Conservation (phyloP, 2,329 filamentous ascomycete species). For the Cercospora sp. region DNA sequence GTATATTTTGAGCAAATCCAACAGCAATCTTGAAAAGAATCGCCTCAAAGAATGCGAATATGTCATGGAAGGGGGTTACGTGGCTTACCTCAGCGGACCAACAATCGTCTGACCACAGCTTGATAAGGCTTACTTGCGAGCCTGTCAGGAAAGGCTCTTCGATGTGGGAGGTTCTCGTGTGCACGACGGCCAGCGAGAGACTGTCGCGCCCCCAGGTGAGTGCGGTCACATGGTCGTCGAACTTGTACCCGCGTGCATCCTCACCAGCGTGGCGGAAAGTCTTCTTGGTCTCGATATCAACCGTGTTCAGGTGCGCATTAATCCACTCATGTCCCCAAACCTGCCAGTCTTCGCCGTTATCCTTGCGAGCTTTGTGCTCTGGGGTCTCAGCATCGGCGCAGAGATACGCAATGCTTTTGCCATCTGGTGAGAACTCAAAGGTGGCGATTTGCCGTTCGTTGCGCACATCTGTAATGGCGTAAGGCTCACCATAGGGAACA, state of each 20-base stretch:
- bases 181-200: conserved; percentile 30
- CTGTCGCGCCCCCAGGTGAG: conserved; percentile 37
- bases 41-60: neutral
- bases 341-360: conserved; percentile 38
- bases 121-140: conserved; percentile 11
- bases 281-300: conserved; percentile 37
- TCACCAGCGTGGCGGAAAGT: conserved; percentile 19
- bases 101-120: conserved; percentile 3
- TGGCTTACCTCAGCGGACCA: neutral
- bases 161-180: conserved; percentile 31
- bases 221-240: conserved; percentile 32
- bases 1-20: neutral
- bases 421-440: conserved; percentile 40
- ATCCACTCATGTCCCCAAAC: conserved; percentile 44
- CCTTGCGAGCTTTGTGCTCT: conserved; percentile 37
- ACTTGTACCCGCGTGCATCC: conserved; percentile 5
- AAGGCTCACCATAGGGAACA: conserved; percentile 28
- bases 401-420: conserved; percentile 39
- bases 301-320: conserved; percentile 35
- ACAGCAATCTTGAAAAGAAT: no score
- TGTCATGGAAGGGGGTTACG: no score
- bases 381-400: conserved; percentile 39
- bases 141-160: conserved; percentile 31
- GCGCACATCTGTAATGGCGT: conserved; percentile 32
- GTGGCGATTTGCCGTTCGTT: conserved; percentile 32